Evolutionary conservation across 169 alveolate species (phyloP), one percentile per base, ranked within the genome.

Genomic region (Plasmodium falciparum): DNA sequence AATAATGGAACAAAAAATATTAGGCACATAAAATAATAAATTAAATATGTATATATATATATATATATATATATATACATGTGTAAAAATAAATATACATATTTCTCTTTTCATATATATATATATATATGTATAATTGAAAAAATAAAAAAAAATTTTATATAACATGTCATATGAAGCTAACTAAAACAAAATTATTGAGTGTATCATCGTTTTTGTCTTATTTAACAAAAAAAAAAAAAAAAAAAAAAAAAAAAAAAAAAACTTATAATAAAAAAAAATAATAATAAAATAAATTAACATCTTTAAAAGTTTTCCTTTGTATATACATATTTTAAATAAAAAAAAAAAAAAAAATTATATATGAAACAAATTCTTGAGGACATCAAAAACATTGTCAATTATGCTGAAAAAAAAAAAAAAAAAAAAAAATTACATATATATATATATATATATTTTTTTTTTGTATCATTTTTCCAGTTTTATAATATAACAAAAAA

Each of bases 381-480:
- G 91, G 47, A 67, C 70, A 47, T 62, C 91, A 49, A 83, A 39
- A 72, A 83, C 73, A 72, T 39, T 56, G 83, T 83, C 91, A 83
- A 83, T 54, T 58, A 50, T 39, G 7, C 91, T 83, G 52, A 69
- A 83, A 61, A 45, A 52, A 74, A 74, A 61, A 22, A 20, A 62
- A 62, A n/a, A 83, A 80, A 80, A 67, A 80, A 33, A 54, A 59
- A 43, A 69, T 33, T n/a, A 26, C 5, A 58, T 33, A 73, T 43
- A 61, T 11, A 70, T 54, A 26, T 33, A 65, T 63, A 20, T 45
- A 24, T 2, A 63, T 45, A 75, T 24, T 3, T 24, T 12, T 39
- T 22, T 65, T n/a, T 65, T 24, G 13, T 65, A 65, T 24, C n/a
- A 13, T 65, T 29, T 50, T 54, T 22, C 24, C 47, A 39, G 2